Conservation (phyloP, 1,139 yeast genomes). For the Protomyces inouyei region DNA sequence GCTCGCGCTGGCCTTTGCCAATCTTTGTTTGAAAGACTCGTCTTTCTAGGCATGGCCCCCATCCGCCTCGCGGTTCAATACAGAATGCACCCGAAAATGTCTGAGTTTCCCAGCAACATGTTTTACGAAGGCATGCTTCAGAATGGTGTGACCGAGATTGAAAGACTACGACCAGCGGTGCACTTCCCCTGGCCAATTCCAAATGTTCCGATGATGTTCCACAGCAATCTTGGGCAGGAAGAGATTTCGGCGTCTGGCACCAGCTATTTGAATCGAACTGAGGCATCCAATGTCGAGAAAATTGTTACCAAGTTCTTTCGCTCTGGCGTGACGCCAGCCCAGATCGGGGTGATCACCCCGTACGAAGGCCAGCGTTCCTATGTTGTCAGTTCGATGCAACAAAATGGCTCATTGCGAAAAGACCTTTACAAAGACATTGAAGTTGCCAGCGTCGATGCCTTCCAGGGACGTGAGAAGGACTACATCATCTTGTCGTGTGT, state of each 20-base stretch:
- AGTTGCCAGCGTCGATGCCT: constrained; percentile 90
- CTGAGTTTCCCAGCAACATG: constrained; percentile 87
- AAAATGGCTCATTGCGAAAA: constrained; percentile 61
- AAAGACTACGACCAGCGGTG: constrained; percentile 54
- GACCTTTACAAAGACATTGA: constrained; percentile 69
- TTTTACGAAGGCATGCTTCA: constrained; percentile 90
- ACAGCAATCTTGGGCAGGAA: constrained; percentile 87
- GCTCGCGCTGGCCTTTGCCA: constrained; percentile 81
- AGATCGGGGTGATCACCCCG: constrained; percentile 90
- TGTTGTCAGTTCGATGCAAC: constrained; percentile 68
- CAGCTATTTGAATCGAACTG: constrained; percentile 80
- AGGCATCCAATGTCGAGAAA: constrained; percentile 86
- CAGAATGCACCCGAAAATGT: constrained; percentile 86
- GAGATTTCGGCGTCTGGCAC: constrained; percentile 80
- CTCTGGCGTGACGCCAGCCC: constrained; percentile 75
- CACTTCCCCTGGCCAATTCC: constrained; percentile 86
- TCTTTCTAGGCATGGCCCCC: constrained; percentile 79
- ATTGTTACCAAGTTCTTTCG: constrained; percentile 66
- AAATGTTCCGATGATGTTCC: constrained; percentile 86
- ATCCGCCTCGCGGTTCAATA: constrained; percentile 85
- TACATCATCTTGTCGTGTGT: constrained; percentile 85
- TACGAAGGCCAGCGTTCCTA: constrained; percentile 92
- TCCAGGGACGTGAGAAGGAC: constrained; percentile 94
- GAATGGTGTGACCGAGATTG: constrained; percentile 78
- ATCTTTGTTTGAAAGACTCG: constrained; percentile 79